A percentile compares a stretch with the other conserved stretches of the same genome.
Conservation (phyloP, 495 filamentous ascomycete species). For the Massariosphaeria phaeospora region DNA sequence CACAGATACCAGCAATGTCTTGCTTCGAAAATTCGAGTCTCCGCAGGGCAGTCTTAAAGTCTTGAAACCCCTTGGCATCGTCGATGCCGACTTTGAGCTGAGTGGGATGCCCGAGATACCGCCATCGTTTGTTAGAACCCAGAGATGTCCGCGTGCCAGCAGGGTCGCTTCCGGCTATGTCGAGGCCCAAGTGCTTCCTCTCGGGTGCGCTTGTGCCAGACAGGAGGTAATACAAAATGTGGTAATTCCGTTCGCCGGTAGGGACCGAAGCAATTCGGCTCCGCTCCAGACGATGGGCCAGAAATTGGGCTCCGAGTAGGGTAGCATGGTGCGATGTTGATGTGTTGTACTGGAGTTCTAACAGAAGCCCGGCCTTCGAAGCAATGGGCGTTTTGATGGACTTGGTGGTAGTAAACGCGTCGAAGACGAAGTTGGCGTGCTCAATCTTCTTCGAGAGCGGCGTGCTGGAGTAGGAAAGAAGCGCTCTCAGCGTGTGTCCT, state of each 20-base stretch:
- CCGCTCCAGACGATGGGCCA: constrained; percentile 87
- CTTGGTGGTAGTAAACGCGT: constrained; percentile 96
- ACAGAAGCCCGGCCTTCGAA: constrained; percentile 90
- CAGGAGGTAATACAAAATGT: constrained; percentile 90
- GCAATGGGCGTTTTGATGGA: constrained; percentile 90
- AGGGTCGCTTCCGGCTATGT: constrained; percentile 45
- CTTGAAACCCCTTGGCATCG: constrained; percentile 88
- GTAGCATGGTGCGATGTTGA: constrained; percentile 72
- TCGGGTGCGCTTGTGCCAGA: constrained; percentile 88
- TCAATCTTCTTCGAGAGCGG: constrained; percentile 89
- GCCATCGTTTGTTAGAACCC: constrained; percentile 74
- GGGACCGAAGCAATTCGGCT: constrained; percentile 86
- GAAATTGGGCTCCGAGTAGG: constrained; percentile 85
- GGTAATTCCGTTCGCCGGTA: constrained; percentile 93
- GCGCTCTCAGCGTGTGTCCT: constrained; percentile 74
- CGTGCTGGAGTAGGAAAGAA: constrained; percentile 82
- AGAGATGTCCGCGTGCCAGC: constrained; percentile 49
- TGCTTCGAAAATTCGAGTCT: constrained; percentile 89
- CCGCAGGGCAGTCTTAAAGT: constrained; percentile 91
- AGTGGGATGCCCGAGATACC: constrained; percentile 91
- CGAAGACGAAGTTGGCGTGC: constrained; percentile 89
- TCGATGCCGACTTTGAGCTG: constrained; percentile 97
- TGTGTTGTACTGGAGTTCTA: constrained; percentile 93
- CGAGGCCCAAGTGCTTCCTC: constrained; percentile 82
- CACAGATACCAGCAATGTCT: constrained; percentile 95